These are phyloP conservation scores for Phytophthora sp. DNA, from an alignment of 352 stramenopile genomes.

Conservation along the genomic window DNA sequence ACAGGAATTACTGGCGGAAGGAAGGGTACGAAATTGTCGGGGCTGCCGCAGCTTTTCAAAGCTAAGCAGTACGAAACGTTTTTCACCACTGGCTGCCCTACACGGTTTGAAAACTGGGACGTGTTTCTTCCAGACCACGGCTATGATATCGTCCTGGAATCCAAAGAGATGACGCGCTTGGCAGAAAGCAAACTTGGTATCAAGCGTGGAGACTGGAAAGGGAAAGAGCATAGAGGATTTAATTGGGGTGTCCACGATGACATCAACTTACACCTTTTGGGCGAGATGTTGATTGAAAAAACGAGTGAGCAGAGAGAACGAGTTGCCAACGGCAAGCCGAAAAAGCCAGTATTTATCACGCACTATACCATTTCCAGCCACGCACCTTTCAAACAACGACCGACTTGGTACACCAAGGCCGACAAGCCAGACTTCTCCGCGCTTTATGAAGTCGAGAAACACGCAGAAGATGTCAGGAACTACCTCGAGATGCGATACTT, in stretches of 20 bases:
- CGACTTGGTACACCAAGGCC: slow-evolving; percentile 46
- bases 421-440: slow-evolving; percentile 56
- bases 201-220: slow-evolving; percentile 33
- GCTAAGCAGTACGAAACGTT: slow-evolving; percentile 48
- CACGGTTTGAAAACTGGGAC: slow-evolving; percentile 54
- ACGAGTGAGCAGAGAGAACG: slow-evolving; percentile 27
- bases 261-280: slow-evolving; percentile 46
- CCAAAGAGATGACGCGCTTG: slow-evolving; percentile 39
- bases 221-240: slow-evolving; percentile 10
- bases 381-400: slow-evolving; percentile 30
- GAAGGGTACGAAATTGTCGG: slow-evolving; percentile 32
- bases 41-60: slow-evolving; percentile 59
- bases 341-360: slow-evolving; percentile 55
- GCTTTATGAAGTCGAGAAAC: slow-evolving; percentile 44
- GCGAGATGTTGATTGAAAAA: slow-evolving; percentile 49
- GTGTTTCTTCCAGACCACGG: slow-evolving; percentile 50
- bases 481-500: slow-evolving; percentile 71
- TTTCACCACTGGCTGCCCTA: slow-evolving; percentile 48
- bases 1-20: slow-evolving; percentile 39
- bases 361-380: slow-evolving; percentile 71
- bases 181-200: slow-evolving; percentile 42
- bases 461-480: slow-evolving; percentile 41
- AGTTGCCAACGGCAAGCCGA: slow-evolving; percentile 12
- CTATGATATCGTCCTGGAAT: slow-evolving; percentile 43
- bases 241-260: slow-evolving; percentile 61